phyloP scores from a whole-genome alignment of 345 rosid genomes.

The Lepidium sativum region DNA sequence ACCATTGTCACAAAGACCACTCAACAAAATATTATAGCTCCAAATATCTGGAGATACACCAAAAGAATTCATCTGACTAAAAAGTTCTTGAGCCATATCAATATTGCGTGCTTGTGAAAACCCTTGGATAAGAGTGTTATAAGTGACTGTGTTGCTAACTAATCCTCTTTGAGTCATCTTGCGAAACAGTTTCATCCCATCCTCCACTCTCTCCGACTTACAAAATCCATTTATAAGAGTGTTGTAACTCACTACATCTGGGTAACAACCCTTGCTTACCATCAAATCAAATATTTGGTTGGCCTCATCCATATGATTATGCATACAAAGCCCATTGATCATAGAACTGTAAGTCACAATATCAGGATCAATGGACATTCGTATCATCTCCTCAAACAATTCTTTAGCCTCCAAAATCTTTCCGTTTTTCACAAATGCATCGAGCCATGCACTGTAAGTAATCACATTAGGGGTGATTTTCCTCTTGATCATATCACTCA shows the following conservation, averaged over 20 bases:
- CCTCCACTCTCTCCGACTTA: constrained; percentile 11
- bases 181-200: constrained; percentile 5
- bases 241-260: constrained; percentile 17
- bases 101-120: constrained; percentile 7
- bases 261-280: constrained; percentile 8
- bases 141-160: constrained; percentile 17
- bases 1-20: constrained; percentile 21
- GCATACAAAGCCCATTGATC: constrained; percentile 14
- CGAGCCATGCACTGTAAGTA: constrained; percentile 5
- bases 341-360: constrained; percentile 13
- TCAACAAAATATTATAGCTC: constrained; percentile 13
- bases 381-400: constrained; percentile 13
- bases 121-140: constrained; percentile 19
- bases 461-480: constrained; percentile 14
- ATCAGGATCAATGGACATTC: constrained; percentile 12
- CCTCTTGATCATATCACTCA: constrained; percentile 19
- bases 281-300: constrained; percentile 22
- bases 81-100: constrained; percentile 8
- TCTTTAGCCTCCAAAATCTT: constrained; percentile 16
- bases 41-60: constrained; percentile 16
- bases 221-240: constrained; percentile 20
- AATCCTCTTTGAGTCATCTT: constrained; percentile 21
- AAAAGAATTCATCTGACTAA: constrained; percentile 12
- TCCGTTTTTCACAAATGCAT: constrained; percentile 18
- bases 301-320: constrained; percentile 4